Conservation (phyloP, 176 grass and related monocot species). For the Tillandsia leiboldiana region DNA sequence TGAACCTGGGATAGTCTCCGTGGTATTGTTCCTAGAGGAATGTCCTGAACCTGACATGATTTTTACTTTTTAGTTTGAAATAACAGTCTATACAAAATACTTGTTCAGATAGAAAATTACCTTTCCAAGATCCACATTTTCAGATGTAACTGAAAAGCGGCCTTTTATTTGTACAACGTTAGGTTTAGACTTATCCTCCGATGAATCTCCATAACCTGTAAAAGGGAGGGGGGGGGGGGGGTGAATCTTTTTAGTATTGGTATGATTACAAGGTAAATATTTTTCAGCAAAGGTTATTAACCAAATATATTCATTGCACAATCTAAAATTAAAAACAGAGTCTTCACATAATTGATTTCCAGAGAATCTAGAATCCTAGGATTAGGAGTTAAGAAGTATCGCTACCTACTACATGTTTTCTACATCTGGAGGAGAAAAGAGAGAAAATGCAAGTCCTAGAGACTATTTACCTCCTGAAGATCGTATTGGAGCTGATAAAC, state of each 20-base stretch:
- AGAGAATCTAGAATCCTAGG: no score
- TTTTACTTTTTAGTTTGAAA: conserved; percentile 19
- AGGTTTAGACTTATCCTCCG: conserved; percentile 75
- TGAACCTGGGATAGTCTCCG: conserved; percentile 60
- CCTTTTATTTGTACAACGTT: conserved; percentile 98
- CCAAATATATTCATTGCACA: not conserved
- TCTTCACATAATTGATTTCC: no score
- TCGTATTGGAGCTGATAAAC: conserved; percentile 89
- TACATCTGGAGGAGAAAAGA: not conserved
- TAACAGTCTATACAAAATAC: conserved; percentile 2
- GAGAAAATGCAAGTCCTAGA: not conserved
- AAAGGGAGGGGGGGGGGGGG: conserved; percentile 19
- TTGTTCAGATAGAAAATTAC: conserved; percentile 30
- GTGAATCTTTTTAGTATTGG: not conserved
- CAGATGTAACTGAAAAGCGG: conserved; percentile 98
- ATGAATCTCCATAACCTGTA: conserved; percentile 85
- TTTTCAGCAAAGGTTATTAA: not conserved
- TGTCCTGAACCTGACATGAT: conserved; percentile 49
- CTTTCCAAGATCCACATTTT: conserved; percentile 97
- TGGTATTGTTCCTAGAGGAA: conserved; percentile 41
- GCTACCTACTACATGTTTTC: no score
- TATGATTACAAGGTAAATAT: not conserved
- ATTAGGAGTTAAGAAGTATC: no score
- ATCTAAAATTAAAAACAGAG: not conserved
- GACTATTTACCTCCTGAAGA: conserved; percentile 66